Conservation (phyloP, 305 asterid species). For the Solanum aculeatissimum region DNA sequence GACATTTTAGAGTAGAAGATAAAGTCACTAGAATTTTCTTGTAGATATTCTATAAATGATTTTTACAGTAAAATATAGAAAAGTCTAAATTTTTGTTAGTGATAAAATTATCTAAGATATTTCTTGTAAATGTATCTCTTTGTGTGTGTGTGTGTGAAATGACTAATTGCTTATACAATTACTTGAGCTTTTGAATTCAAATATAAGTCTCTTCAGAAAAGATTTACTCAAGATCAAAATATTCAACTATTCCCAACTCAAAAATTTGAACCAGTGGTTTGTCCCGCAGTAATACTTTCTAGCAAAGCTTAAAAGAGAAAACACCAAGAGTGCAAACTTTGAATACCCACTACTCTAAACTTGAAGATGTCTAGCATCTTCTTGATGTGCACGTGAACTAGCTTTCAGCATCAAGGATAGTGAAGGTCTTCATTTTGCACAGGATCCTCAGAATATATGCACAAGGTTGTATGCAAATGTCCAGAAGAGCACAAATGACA, state of each 20-base stretch:
- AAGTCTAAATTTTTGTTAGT: no score
- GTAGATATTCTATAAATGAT: no score
- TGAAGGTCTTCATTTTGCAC: background rate
- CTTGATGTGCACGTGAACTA: background rate
- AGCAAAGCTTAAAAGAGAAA: background rate
- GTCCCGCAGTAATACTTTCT: background rate
- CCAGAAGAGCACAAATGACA: constrained; percentile 98
- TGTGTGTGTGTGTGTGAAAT: no score
- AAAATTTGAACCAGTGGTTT: background rate
- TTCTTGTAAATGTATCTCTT: no score
- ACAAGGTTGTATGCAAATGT: constrained; percentile 91
- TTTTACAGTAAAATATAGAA: no score
- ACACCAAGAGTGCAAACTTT: background rate
- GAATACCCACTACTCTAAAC: background rate
- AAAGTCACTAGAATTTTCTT: no score
- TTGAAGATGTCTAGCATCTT: background rate
- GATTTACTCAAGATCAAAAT: background rate
- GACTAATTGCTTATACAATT: background rate
- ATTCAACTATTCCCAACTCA: background rate
- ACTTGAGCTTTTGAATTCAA: background rate
- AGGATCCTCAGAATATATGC: constrained; percentile 70
- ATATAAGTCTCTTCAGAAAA: background rate
- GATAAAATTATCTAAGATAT: no score
- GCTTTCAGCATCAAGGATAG: background rate
- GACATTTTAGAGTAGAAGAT: no score